phyloP scores from a whole-genome alignment of 371 early-diverging fungal species.

The Circinella umbellata region DNA sequence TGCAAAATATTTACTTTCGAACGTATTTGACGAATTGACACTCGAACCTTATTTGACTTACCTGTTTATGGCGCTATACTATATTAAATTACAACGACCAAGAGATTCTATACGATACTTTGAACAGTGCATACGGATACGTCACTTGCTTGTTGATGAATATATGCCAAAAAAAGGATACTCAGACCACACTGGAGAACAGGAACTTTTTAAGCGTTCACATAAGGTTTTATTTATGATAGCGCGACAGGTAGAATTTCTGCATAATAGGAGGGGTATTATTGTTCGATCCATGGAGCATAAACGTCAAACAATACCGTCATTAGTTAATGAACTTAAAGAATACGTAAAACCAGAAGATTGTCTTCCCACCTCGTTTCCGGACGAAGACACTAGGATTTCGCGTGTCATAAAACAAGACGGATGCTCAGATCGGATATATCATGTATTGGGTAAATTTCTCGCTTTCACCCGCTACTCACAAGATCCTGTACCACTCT shows the following conservation, averaged over 20 bases:
- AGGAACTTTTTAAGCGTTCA: slow-evolving; percentile 40
- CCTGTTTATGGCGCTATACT: slow-evolving; percentile 33
- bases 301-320: background rate
- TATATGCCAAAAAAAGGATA: slow-evolving; percentile 11
- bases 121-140: slow-evolving; percentile 39
- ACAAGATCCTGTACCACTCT: slow-evolving; percentile 28
- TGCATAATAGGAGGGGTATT: slow-evolving; percentile 36
- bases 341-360: background rate
- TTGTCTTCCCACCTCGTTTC: slow-evolving; percentile 17
- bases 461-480: slow-evolving; percentile 27
- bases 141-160: slow-evolving; percentile 28
- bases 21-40: slow-evolving; percentile 35
- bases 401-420: slow-evolving; percentile 32
- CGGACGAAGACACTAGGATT: slow-evolving; percentile 27
- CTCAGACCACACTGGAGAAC: slow-evolving; percentile 18
- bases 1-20: slow-evolving; percentile 24
- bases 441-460: slow-evolving; percentile 18
- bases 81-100: slow-evolving; percentile 38
- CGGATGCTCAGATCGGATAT: slow-evolving; percentile 18
- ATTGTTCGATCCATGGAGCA: slow-evolving; percentile 19
- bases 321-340: background rate
- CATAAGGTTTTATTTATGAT: slow-evolving; percentile 26
- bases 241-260: slow-evolving; percentile 25
- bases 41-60: slow-evolving; percentile 38
- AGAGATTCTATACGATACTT: slow-evolving; percentile 37